Percentiles rank a stretch among this genome's conserved stretches.
These are phyloP conservation scores for Cytospora mali DNA, from an alignment of 2,329 filamentous ascomycete genomes.

Conservation along the genomic window DNA sequence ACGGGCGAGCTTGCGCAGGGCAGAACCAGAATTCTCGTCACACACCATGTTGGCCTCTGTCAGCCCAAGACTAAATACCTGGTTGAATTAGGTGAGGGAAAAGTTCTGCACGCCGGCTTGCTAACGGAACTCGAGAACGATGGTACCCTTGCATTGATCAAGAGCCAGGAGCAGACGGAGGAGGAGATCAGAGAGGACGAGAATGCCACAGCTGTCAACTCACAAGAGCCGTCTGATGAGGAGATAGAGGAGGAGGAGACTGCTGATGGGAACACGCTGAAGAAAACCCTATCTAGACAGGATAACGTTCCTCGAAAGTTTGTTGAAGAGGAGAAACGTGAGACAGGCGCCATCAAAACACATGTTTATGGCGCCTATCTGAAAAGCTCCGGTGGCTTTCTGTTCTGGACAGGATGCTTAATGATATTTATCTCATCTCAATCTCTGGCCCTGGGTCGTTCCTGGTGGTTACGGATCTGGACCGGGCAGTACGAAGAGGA, in stretches of 20 bases:
- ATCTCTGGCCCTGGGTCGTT: slow-evolving; percentile 56
- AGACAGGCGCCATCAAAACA: slow-evolving; percentile 68
- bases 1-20: slow-evolving; percentile 69
- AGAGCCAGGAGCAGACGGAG: slow-evolving; percentile 54
- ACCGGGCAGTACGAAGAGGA: slow-evolving; percentile 49
- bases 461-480: slow-evolving; percentile 69
- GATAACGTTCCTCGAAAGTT: slow-evolving; percentile 63
- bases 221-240: slow-evolving; percentile 51
- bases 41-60: slow-evolving; percentile 75
- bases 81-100: slow-evolving; percentile 72
- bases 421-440: slow-evolving; percentile 59
- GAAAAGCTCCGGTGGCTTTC: slow-evolving; percentile 63
- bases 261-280: slow-evolving; percentile 45
- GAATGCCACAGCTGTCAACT: slow-evolving; percentile 56
- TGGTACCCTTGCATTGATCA: slow-evolving; percentile 59
- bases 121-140: slow-evolving; percentile 65
- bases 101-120: slow-evolving; percentile 64
- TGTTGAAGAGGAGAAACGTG: slow-evolving; percentile 73
- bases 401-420: slow-evolving; percentile 60
- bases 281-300: slow-evolving; percentile 53
- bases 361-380: slow-evolving; percentile 71
- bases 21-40: slow-evolving; percentile 77
- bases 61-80: slow-evolving; percentile 72
- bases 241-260: slow-evolving; percentile 43
- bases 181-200: slow-evolving; percentile 54